Evolutionary conservation across 2,329 filamentous ascomycete genomes (phyloP).

Genomic region (Paecilomyces sp.): DNA sequence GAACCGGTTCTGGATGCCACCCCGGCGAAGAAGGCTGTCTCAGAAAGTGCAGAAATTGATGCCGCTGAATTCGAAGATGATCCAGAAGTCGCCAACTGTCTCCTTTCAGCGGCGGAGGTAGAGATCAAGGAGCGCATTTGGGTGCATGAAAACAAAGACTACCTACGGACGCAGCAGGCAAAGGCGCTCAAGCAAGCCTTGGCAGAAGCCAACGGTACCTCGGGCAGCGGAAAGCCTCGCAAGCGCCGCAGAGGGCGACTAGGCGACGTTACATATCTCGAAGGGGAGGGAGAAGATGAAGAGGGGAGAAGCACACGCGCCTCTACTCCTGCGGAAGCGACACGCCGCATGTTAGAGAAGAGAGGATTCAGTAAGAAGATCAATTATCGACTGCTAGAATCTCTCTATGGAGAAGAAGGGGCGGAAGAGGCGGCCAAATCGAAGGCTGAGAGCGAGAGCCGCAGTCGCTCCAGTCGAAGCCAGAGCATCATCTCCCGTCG

Average conservation of each 20-base stretch:
- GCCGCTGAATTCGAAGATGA: constrained; percentile 86
- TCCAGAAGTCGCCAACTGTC: constrained; percentile 74
- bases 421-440: constrained; percentile 18
- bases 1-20: constrained; percentile 17
- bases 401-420: constrained; percentile 32
- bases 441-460: constrained; percentile 20
- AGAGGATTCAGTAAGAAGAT: constrained; percentile 66
- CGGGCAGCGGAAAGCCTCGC: constrained; percentile 34
- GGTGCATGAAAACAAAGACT: constrained; percentile 92
- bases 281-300: constrained; percentile 45
- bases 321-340: constrained; percentile 62
- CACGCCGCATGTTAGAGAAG: constrained; percentile 59
- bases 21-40: constrained; percentile 41
- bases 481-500: constrained; percentile 24
- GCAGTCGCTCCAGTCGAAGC: constrained; percentile 26
- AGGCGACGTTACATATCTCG: constrained; percentile 40
- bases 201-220: constrained; percentile 42
- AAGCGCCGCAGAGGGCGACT: constrained; percentile 43
- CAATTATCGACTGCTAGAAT: constrained; percentile 51
- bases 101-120: constrained; percentile 66
- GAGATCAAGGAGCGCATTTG: constrained; percentile 85
- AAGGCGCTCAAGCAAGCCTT: constrained; percentile 70
- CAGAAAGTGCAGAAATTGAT: constrained; percentile 52
- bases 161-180: constrained; percentile 77
- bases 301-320: constrained; percentile 61